Conservation (phyloP, 2,329 filamentous ascomycete genomes). For the Didymella glomerata region DNA sequence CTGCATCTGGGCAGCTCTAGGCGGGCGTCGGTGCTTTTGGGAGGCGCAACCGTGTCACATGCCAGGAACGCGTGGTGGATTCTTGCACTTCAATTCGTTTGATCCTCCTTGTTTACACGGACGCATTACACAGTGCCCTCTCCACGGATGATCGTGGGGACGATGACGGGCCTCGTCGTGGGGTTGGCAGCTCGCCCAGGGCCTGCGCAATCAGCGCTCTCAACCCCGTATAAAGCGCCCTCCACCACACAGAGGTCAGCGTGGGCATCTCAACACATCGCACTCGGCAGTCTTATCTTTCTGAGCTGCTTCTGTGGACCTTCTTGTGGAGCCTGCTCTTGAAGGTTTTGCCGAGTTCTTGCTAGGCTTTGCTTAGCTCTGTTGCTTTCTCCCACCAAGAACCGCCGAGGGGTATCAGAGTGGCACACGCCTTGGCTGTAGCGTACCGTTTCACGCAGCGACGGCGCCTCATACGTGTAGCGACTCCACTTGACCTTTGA, state of each 20-base stretch:
- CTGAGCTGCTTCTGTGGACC: slow-evolving; percentile 13
- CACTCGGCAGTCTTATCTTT: slow-evolving; percentile 20
- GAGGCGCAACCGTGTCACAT: slow-evolving; percentile 23
- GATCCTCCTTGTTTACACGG: slow-evolving; percentile 10
- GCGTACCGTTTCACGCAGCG: slow-evolving; percentile 33
- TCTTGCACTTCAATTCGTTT: slow-evolving; percentile 19
- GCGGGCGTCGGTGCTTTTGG: slow-evolving; percentile 15
- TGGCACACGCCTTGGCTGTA: slow-evolving; percentile 29
- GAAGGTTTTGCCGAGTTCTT: slow-evolving; percentile 18
- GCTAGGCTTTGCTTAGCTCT: slow-evolving; percentile 23
- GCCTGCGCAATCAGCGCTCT: slow-evolving; percentile 7
- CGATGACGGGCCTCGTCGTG: slow-evolving; percentile 11
- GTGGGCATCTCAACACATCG: slow-evolving; percentile 18
- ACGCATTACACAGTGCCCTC: slow-evolving; percentile 10
- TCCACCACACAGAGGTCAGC: slow-evolving; percentile 15
- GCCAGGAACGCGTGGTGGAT: slow-evolving; percentile 18
- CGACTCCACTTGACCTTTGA: slow-evolving; percentile 30
- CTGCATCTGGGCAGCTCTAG: slow-evolving; percentile 13
- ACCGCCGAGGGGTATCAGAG: slow-evolving; percentile 20
- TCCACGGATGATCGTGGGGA: slow-evolving; percentile 17
- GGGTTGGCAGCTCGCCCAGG: slow-evolving; percentile 18
- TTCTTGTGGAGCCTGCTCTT: slow-evolving; percentile 15
- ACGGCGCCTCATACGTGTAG: slow-evolving; percentile 31
- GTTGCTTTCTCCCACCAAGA: slow-evolving; percentile 20
- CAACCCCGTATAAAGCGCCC: slow-evolving; percentile 15